Conservation (phyloP, 352 stramenopile species). For the Pythium brachiatum region DNA sequence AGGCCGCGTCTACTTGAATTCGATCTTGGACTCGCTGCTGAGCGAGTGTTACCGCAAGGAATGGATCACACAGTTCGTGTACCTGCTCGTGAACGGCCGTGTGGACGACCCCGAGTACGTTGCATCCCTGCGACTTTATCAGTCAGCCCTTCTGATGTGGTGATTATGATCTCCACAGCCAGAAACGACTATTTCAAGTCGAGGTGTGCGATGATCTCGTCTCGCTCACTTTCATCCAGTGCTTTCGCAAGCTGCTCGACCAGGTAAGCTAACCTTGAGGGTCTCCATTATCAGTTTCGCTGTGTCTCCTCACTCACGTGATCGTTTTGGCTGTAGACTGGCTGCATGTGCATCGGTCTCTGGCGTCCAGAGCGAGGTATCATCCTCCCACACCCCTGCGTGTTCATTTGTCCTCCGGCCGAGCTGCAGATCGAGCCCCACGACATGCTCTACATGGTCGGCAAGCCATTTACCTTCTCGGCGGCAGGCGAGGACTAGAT, state of each 20-base stretch:
- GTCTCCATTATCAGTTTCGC: not conserved
- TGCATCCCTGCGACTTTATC: not conserved
- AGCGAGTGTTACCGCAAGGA: constrained; percentile 79
- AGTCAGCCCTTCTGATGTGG: not conserved
- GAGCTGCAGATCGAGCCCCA: constrained; percentile 55
- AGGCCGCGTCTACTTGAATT: constrained; percentile 75
- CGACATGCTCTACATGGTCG: constrained; percentile 72
- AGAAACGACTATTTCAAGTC: constrained; percentile 66
- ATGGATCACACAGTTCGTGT: constrained; percentile 68
- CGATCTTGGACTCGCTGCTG: constrained; percentile 67
- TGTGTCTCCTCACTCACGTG: not conserved
- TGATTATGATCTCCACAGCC: constrained; percentile 24
- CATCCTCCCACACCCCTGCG: constrained; percentile 61
- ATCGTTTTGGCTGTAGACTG: constrained; percentile 28
- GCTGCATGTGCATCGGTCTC: constrained; percentile 57
- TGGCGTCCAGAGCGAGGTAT: constrained; percentile 55
- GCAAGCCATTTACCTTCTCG: constrained; percentile 51
- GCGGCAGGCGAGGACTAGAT: constrained; percentile 24
- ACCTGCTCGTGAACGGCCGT: constrained; percentile 61
- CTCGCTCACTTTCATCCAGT: constrained; percentile 47
- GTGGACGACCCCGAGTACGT: constrained; percentile 56
- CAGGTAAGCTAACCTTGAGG: constrained; percentile 32
- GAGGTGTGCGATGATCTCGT: constrained; percentile 49
- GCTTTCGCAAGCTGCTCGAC: constrained; percentile 75
- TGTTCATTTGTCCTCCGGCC: constrained; percentile 55